Base-by-base conservation (phyloP, 345 rosid species). In the Dipteronia dyeriana region DNA sequence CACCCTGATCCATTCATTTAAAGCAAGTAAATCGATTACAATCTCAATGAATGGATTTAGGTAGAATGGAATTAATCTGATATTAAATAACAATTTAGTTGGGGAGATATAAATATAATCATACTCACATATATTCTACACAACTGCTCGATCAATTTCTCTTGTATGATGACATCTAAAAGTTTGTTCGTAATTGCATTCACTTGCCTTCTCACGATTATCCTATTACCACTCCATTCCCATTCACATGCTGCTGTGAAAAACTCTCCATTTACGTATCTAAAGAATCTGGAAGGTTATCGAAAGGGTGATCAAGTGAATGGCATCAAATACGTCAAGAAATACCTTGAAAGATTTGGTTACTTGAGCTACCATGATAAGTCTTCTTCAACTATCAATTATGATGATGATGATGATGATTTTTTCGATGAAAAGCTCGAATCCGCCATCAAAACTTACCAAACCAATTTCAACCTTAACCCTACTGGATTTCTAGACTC, bases 401-500 rank as follows among this genome's bases (percentile, higher is more conserved):
- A 2, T 5, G 71, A 20, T 11, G 70, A 29, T 5, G 71, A 20
- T 11, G 70, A 29, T 23, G 71, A 64, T 53, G 38, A 34, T 34
- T 31, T 39, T 22, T 78, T 78, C 17, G 80, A 70, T 62, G 62
- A 38, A 14, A 10, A 2, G 5, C 39, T 23, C 39, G 66, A 78
- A 26, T 64, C 43, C 7, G 81, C 81, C 26, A 38, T 78, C 60
- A 72, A 72, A 41, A 56, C 72, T 2, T 82, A 80, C 43, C 77
- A 80, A 9, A 38, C 66, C 6, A 75, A 75, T 39, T 66, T 71
- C n/a, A 34, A 80, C 62, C 9, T 80, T 14, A 75, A 80, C 4
- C 20, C 68, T 23, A 70, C 79, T 0, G 76, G 79, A 12, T 65
- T 14, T 19, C 38, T 80, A 29, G 63, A 79, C 20, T 47, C 41